Conservation (phyloP, 1,284 basidiomycete species). For the Mycocalia duriaeana region DNA sequence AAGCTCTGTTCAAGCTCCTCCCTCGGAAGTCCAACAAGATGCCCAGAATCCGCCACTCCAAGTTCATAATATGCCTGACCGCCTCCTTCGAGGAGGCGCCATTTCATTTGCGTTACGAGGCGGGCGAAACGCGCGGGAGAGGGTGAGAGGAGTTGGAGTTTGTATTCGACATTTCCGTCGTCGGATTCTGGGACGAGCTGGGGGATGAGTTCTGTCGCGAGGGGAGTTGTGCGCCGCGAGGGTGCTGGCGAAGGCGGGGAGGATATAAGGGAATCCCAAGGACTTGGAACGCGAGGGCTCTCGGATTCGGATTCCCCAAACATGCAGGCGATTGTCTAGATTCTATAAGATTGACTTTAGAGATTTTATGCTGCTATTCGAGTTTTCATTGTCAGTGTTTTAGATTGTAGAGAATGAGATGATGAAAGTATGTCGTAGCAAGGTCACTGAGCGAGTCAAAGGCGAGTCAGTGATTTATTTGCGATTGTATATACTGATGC, state of each 20-base stretch:
- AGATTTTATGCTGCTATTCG: slow-evolving; percentile 1
- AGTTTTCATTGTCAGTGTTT: not conserved
- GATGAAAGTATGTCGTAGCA: too few species aligned
- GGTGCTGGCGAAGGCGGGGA: slow-evolving; percentile 35
- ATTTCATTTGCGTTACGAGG: slow-evolving; percentile 91
- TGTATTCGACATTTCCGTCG: slow-evolving; percentile 82
- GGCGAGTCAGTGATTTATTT: too few species aligned
- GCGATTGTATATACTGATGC: too few species aligned
- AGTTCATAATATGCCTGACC: slow-evolving; percentile 92
- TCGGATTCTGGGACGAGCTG: slow-evolving; percentile 73
- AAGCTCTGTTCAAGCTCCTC: slow-evolving; percentile 76
- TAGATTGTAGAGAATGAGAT: too few species aligned
- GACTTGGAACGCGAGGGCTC: slow-evolving; percentile 70
- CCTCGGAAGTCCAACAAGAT: slow-evolving; percentile 75
- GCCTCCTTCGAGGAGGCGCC: slow-evolving; percentile 87
- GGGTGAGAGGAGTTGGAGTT: slow-evolving; percentile 73
- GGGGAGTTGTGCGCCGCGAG: slow-evolving; percentile 13
- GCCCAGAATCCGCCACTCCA: slow-evolving; percentile 83
- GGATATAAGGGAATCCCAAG: slow-evolving; percentile 72
- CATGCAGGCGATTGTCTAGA: slow-evolving; percentile 37
- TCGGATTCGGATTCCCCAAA: slow-evolving; percentile 77
- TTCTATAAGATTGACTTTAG: not conserved
- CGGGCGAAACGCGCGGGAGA: slow-evolving; percentile 68
- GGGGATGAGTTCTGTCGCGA: slow-evolving; percentile 35
- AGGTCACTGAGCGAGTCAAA: too few species aligned